These are phyloP conservation scores for Trichoderma semiorbis DNA, from an alignment of 2,329 filamentous ascomycete species.

Conservation along the genomic window DNA sequence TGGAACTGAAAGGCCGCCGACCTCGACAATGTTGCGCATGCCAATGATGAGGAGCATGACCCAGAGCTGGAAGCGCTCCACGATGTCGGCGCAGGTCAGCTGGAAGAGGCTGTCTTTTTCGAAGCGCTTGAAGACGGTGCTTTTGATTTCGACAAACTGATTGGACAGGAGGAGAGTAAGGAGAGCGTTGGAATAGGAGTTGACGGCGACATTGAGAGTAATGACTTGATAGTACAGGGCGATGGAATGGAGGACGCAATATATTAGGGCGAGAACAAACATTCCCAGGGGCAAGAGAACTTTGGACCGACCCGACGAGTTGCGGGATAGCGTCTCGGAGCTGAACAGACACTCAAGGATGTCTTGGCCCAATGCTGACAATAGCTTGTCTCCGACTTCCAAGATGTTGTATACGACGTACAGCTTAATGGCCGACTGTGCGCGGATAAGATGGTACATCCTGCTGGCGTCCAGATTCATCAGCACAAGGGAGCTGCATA, in stretches of 20 bases:
- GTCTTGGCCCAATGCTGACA: slow-evolving; percentile 91
- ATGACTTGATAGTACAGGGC: slow-evolving; percentile 97
- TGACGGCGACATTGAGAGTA: slow-evolving; percentile 94
- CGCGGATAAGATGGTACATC: slow-evolving; percentile 97
- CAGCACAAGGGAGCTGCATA: slow-evolving; percentile 78
- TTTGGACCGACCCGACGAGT: slow-evolving; percentile 85
- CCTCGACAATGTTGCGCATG: slow-evolving; percentile 92
- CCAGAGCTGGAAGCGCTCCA: slow-evolving; percentile 96
- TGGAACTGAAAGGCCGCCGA: slow-evolving; percentile 72
- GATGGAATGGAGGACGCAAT: slow-evolving; percentile 84
- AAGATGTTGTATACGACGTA: slow-evolving; percentile 99
- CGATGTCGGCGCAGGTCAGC: slow-evolving; percentile 91
- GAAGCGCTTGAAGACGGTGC: slow-evolving; percentile 96
- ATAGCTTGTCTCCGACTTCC: slow-evolving; percentile 84
- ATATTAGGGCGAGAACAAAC: slow-evolving; percentile 80
- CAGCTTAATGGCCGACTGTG: slow-evolving; percentile 93
- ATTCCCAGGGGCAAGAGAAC: slow-evolving; percentile 84
- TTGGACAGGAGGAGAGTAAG: slow-evolving; percentile 91
- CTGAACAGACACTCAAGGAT: slow-evolving; percentile 95
- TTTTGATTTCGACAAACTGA: slow-evolving; percentile 98
- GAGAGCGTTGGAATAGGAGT: slow-evolving; percentile 95
- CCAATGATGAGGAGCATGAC: slow-evolving; percentile 96
- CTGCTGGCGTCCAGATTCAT: slow-evolving; percentile 92
- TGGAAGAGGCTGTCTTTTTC: slow-evolving; percentile 98
- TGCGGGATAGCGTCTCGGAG: slow-evolving; percentile 83